Percentiles rank a stretch among this genome's conserved stretches.
phyloP scores from a whole-genome alignment of 2,329 filamentous ascomycete genomes.

The Penicillium brasilianum region DNA sequence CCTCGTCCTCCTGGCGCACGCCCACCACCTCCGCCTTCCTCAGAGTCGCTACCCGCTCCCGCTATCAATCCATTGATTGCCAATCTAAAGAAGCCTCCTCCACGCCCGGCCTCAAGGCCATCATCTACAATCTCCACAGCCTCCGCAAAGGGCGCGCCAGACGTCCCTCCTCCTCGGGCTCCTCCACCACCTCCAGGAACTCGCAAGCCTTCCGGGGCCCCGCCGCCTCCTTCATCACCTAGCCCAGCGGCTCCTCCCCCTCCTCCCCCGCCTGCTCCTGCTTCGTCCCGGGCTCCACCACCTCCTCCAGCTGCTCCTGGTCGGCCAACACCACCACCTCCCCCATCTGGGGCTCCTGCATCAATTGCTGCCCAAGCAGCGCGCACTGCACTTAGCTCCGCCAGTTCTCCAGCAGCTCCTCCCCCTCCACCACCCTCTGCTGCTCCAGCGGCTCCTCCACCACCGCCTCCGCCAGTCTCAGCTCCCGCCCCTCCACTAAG shows the following conservation, averaged over 20 bases:
- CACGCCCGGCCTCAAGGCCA: constrained; percentile 59
- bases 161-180: constrained; percentile 58
- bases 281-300: constrained; percentile 48
- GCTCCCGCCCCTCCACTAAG: constrained; percentile 46
- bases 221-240: constrained; percentile 50
- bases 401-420: constrained; percentile 49
- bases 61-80: constrained; percentile 60
- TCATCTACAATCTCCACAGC: constrained; percentile 64
- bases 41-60: constrained; percentile 54
- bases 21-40: constrained; percentile 55
- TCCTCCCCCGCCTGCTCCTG: constrained; percentile 49
- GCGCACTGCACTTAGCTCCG: constrained; percentile 60
- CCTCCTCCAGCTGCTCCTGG: constrained; percentile 43
- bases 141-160: constrained; percentile 56
- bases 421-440: constrained; percentile 46
- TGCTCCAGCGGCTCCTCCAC: constrained; percentile 48
- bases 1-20: constrained; percentile 62
- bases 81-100: constrained; percentile 64
- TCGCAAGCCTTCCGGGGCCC: constrained; percentile 61
- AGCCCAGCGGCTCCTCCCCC: constrained; percentile 52
- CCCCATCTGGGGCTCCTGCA: constrained; percentile 23
- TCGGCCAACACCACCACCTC: constrained; percentile 52
- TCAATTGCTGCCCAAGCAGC: constrained; percentile 65
- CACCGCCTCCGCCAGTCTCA: constrained; percentile 41
- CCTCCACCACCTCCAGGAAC: constrained; percentile 71